Evolutionary conservation across 192 early-diverging fungal species (phyloP), one percentile per base, ranked within the genome.

Genomic region (Diversispora epigaea): DNA sequence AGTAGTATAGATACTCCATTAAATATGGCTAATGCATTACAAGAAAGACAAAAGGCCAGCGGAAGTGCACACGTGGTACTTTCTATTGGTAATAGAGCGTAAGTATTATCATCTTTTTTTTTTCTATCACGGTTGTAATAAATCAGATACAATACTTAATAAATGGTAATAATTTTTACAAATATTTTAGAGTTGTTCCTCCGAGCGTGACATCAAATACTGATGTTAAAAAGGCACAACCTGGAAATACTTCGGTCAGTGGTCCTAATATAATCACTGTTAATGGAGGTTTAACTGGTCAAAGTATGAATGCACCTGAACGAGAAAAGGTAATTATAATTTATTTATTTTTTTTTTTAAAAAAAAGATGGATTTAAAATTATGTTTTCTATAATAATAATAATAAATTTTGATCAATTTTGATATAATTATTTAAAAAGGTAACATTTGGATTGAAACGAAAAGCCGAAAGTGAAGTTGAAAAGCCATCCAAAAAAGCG

Each of bases 31-130:
- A 82, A 87, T 0, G 89, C 91, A 3, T 78, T 95, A 69, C 83
- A 89, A 39, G 91, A 93, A 58, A 83, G 87, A 32, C 91, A 92
- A 52, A 86, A 90, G 68, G 83, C 83, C 12, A 77, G 87, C 0
- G 93, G 92, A 12, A 81, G 87, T 19, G 92, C 94, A 9, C 93
- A 95, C 67, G 87, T 96, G 71, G 92, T 96, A 10, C 85, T 98
- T 4, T 85, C 86, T 39, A 87, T 93, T 40, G 92, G 93, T 68
- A 93, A 93, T 73, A 80, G 91, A 76, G 88, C 80, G 82, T 83
- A 77, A 11, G 82, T 83, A 70, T n/a, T 25, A 8, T 12, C 25
- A 47, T 40, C 45, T 44, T 32, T 56, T 19, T 0, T 45, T 0
- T 17, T 43, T 52, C 45, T 14, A 39, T 49, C 22, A 14, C 14